Percentiles rank a stretch among this genome's conserved stretches.
Evolutionary conservation across 768 basidiomycete species (phyloP).

Genomic region (Daedaleopsis nitida): DNA sequence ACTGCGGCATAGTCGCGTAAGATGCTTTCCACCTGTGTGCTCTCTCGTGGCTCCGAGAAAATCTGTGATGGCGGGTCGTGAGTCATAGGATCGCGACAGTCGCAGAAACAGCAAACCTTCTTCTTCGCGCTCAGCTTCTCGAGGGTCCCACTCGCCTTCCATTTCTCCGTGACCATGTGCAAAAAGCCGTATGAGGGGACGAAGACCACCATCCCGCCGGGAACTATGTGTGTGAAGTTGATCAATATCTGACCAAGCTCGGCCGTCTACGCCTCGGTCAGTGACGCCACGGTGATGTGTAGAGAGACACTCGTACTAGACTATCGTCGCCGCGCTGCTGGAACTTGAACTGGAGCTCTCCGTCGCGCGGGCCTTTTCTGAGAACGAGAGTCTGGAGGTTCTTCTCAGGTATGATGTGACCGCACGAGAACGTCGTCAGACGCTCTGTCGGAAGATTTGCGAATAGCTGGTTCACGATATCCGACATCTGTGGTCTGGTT

Average conservation of each 20-base stretch:
- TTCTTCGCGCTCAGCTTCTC: conserved; percentile 71
- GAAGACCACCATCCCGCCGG: conserved; percentile 91
- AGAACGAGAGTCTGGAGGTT: conserved; percentile 80
- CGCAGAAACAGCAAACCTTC: conserved; percentile 46
- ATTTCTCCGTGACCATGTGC: conserved; percentile 61
- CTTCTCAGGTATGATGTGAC: conserved; percentile 83
- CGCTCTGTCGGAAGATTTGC: conserved; percentile 58
- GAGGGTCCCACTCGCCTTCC: conserved; percentile 65
- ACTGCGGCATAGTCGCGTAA: conserved; percentile 73
- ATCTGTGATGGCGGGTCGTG: conserved; percentile 47
- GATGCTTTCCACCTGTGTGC: conserved; percentile 68
- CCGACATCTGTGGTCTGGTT: conserved; percentile 67
- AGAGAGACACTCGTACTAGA: conserved; percentile 46
- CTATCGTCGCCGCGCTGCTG: conserved; percentile 62
- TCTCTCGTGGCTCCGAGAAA: conserved; percentile 87
- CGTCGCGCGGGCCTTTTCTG: conserved; percentile 72
- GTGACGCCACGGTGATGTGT: too few relatives aligned
- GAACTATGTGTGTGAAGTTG: conserved; percentile 79
- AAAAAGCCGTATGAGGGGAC: conserved; percentile 91
- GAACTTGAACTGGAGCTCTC: conserved; percentile 80
- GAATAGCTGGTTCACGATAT: conserved; percentile 83
- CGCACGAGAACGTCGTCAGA: conserved; percentile 84
- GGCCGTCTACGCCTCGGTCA: conserved; percentile 47
- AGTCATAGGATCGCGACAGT: background rate
- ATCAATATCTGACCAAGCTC: conserved; percentile 84